phyloP scores from a whole-genome alignment of 2,329 filamentous ascomycete genomes.

The Pseudogymnoascus sp. region DNA sequence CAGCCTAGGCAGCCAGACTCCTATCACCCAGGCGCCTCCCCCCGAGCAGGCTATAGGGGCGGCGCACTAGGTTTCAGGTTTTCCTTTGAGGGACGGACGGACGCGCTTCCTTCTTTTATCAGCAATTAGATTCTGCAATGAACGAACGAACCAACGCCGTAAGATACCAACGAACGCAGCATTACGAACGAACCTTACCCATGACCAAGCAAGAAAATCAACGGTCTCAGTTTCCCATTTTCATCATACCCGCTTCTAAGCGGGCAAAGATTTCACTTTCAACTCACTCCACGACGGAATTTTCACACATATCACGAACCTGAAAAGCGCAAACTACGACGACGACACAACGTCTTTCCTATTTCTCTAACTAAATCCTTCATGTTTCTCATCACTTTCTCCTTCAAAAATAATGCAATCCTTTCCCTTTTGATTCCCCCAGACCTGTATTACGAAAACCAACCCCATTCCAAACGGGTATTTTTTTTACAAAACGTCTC shows the following conservation, averaged over 20 bases:
- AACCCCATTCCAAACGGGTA: neutral
- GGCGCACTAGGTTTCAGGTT: neutral
- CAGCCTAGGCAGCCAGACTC: neutral
- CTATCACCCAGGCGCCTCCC: neutral
- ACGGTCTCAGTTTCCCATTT: neutral
- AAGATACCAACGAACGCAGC: neutral
- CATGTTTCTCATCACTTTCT: neutral
- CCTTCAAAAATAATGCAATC: neutral
- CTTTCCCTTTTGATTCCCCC: neutral
- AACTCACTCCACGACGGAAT: neutral
- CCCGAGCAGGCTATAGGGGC: neutral
- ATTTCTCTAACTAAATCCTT: neutral
- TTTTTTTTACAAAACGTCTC: neutral
- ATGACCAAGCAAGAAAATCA: neutral
- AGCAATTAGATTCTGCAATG: constrained; percentile 7
- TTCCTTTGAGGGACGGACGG: neutral
- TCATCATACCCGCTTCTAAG: neutral
- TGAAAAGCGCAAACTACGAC: neutral
- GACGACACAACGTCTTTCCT: neutral
- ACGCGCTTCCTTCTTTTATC: neutral
- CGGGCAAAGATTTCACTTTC: neutral
- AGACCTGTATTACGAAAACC: constrained; percentile 6
- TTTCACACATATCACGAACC: neutral
- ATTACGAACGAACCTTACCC: neutral
- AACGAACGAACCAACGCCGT: neutral